phyloP scores from a whole-genome alignment of 805 yeast genomes.

The Isabelozyma rhagii region DNA sequence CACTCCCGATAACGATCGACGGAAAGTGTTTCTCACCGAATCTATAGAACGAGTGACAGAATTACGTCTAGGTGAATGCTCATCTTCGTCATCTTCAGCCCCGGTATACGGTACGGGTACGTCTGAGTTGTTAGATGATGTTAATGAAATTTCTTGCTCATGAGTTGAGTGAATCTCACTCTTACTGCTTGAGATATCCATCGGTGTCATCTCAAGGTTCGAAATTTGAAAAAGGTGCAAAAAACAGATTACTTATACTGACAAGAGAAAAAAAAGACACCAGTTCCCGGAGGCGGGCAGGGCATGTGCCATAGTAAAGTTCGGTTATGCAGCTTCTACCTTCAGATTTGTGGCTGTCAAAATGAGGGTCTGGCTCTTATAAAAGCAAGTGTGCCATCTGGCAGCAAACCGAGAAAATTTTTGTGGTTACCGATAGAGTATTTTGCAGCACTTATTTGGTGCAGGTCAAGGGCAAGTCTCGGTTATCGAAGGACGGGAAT shows the following conservation, averaged over 20 bases:
- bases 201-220: no score
- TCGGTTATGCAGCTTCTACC: not conserved
- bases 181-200: not conserved
- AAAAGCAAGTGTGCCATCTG: no score
- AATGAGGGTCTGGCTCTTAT: not conserved
- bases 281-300: no score
- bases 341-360: not conserved
- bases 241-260: no score
- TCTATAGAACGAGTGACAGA: not conserved
- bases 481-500: not conserved
- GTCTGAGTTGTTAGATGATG: slow-evolving; percentile 11
- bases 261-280: no score
- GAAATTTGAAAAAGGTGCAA: no score
- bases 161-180: not conserved
- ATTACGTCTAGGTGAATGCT: not conserved
- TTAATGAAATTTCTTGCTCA: slow-evolving; percentile 1
- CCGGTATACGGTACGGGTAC: slow-evolving; percentile 12
- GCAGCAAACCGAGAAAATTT: no score
- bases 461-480: not conserved
- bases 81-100: not conserved
- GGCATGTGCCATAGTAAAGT: no score
- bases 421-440: not conserved
- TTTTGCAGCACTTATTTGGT: not conserved
- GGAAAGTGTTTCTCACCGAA: slow-evolving; percentile 2
- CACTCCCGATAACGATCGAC: not conserved